Percentiles rank a stretch among this genome's conserved stretches.
These are phyloP conservation scores for slime mould (Dictyostelium discoideum) DNA, from an alignment of 78 protist genomes.

Conservation along the genomic window dicty_2.7 NC_007089.4:4348501-4349000, in stretches of 20 bases:
- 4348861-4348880: constrained; percentile 24
- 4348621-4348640: constrained; percentile 80
- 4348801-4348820: constrained; percentile 86
- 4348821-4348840: constrained; percentile 89
- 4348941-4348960: not conserved
- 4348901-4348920: no score
- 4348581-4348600: constrained; percentile 89
- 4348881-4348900: no score
- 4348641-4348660: constrained; percentile 83
- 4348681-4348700: constrained; percentile 75
- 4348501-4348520: constrained; percentile 40
- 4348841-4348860: constrained; percentile 93
- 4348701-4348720: constrained; percentile 24
- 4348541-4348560: constrained; percentile 82
- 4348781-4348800: constrained; percentile 79
- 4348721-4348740: constrained; percentile 66
- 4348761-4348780: constrained; percentile 8
- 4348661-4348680: constrained; percentile 24
- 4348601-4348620: constrained; percentile 81
- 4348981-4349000: not conserved
- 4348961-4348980: not conserved
- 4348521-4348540: constrained; percentile 32
- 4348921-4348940: no score
- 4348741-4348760: constrained; percentile 33
- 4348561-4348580: constrained; percentile 87